Base-by-base conservation (phyloP, 2,329 filamentous ascomycete species). In the Periconia digitata region DNA sequence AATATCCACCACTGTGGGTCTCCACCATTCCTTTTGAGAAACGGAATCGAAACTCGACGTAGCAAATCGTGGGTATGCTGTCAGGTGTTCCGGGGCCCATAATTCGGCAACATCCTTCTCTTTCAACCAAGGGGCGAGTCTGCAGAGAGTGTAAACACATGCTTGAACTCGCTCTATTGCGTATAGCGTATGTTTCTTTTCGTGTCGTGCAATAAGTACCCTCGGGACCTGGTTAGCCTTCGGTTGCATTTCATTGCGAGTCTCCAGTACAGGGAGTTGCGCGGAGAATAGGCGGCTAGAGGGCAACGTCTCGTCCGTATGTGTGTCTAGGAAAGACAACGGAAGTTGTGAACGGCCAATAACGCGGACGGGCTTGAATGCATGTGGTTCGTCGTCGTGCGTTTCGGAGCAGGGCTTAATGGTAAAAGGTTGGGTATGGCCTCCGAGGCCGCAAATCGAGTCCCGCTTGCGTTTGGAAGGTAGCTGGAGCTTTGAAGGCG, bases 161-260 rank as follows among this genome's bases (percentile, higher is more conserved):
- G 73, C 69, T 15, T 77, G 74, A 29, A 88, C 82, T 20, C 82
- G 78, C 72, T 92, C 88, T 24, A 92, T 89, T 46, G 84, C 83
- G 88, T 92, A 96, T 2, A 97, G 68, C 0, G 85, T 82, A 72
- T 89, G 88, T 55, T 92, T 65, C 7, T 56, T 51, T 36, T 69
- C 67, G 34, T 62, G 45, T 6, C 62, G 60, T 35, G 69, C 69
- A 46, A 73, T 56, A 23, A 73, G 67, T 22, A 73, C 58, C 41
- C 55, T 65, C 2, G 60, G 48, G 8, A 36, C 16, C 17, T 35
- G 40, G 21, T 27, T 21, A 0, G 44, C 46, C 4, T 57, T 46
- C 0, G 49, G 23, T 13, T 49, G 45, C 10, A n/a, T n/a, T 7
- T 50, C 50, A 34, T 52, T 32, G 24, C 55, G 35, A 13, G 46